These are phyloP conservation scores for Yamagishiella unicocca DNA, from an alignment of 139 green algal species.

Conservation along the genomic window DNA sequence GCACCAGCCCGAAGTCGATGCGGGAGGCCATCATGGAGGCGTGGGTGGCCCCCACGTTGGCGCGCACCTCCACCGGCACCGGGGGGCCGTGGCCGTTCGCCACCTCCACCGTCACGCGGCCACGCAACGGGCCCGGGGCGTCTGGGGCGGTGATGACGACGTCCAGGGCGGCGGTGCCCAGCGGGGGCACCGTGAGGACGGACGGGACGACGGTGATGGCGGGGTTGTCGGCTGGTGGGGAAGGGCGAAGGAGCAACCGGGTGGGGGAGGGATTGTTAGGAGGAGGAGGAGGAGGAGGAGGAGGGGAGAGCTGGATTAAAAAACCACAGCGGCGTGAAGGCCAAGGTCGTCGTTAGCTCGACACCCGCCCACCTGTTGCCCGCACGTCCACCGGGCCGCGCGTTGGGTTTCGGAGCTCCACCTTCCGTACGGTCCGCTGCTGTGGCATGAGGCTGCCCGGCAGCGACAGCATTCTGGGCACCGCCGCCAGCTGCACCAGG, in stretches of 20 bases:
- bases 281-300: background rate
- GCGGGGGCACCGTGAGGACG: background rate
- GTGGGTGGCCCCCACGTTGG: conserved; percentile 10
- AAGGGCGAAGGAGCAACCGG: no score
- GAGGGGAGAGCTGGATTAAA: no score
- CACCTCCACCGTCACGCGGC: background rate
- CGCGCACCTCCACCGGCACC: conserved; percentile 32
- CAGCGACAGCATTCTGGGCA: conserved; percentile 41
- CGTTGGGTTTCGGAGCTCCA: conserved; percentile 54
- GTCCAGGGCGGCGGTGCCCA: background rate
- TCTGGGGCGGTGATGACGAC: conserved; percentile 27
- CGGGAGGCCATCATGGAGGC: conserved; percentile 36
- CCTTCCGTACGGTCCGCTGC: background rate
- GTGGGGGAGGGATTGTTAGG: background rate
- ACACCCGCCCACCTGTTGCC: background rate
- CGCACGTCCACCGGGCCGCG: conserved; percentile 39
- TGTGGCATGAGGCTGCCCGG: conserved; percentile 52
- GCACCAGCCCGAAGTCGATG: conserved; percentile 60
- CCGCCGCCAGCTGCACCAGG: conserved; percentile 36
- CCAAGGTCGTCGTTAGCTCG: no score
- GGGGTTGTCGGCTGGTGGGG: conserved; percentile 4
- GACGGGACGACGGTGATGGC: background rate
- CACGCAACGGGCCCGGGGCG: background rate
- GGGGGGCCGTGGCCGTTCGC: conserved; percentile 12
- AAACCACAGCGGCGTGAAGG: background rate